These are phyloP conservation scores for Plenodomus tracheiphilus DNA, from an alignment of 2,329 filamentous ascomycete genomes.

Conservation along the genomic window DNA sequence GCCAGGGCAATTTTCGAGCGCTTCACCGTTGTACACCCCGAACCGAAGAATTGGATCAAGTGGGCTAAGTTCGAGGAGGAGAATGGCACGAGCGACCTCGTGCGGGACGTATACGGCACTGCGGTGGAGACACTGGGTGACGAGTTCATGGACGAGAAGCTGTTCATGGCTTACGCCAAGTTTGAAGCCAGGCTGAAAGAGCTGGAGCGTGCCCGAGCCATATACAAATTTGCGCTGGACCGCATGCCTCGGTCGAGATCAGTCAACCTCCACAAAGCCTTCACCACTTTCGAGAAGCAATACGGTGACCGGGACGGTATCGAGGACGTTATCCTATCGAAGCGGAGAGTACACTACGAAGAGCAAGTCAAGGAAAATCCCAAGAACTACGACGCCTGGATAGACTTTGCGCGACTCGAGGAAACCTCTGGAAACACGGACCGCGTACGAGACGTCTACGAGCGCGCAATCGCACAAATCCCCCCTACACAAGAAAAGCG, in stretches of 20 bases:
- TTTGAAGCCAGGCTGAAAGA: constrained; percentile 96
- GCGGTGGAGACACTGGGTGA: constrained; percentile 90
- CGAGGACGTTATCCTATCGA: constrained; percentile 93
- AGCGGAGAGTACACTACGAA: constrained; percentile 90
- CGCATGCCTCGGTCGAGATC: constrained; percentile 87
- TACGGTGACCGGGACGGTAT: constrained; percentile 92
- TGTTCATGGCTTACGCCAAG: constrained; percentile 94
- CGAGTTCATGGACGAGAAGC: constrained; percentile 92
- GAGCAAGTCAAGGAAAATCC: constrained; percentile 91
- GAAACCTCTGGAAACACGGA: constrained; percentile 82
- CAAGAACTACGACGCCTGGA: constrained; percentile 97
- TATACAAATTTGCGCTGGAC: constrained; percentile 96
- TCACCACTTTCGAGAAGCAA: constrained; percentile 98
- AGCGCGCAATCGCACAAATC: constrained; percentile 91
- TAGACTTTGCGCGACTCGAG: constrained; percentile 90
- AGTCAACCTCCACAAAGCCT: constrained; percentile 83
- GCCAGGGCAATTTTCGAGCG: constrained; percentile 88
- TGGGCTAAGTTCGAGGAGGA: constrained; percentile 98
- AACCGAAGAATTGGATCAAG: constrained; percentile 94
- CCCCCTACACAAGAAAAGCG: constrained; percentile 95
- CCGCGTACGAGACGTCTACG: constrained; percentile 88
- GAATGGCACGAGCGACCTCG: constrained; percentile 85
- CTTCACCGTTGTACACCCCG: constrained; percentile 90
- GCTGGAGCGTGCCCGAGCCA: constrained; percentile 87
- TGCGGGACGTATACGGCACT: constrained; percentile 86